These are phyloP conservation scores for Coniochaeta sp. DNA, from an alignment of 2,329 filamentous ascomycete genomes.

Conservation along the genomic window DNA sequence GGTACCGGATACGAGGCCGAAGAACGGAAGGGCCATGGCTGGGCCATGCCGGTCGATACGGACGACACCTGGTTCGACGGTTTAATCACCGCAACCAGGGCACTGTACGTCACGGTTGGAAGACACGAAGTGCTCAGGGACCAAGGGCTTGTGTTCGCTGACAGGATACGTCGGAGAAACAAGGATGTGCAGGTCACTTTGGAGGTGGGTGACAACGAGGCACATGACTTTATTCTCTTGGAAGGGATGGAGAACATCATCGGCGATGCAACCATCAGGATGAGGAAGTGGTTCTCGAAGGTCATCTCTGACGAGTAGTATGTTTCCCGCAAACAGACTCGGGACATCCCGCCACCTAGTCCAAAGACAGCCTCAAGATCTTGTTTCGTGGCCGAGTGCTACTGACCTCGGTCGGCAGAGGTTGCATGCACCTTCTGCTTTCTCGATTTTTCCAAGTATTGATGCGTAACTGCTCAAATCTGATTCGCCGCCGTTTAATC, in stretches of 20 bases:
- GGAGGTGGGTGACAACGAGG: constrained; percentile 19
- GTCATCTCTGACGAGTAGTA: not conserved
- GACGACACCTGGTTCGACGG: constrained; percentile 18
- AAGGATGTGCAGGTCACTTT: constrained; percentile 16
- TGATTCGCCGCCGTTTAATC: not conserved
- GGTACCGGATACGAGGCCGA: constrained; percentile 8
- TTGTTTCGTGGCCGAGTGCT: no score
- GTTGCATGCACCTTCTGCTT: not conserved
- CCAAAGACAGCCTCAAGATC: no score
- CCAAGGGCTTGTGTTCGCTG: constrained; percentile 17
- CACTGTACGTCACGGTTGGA: constrained; percentile 24
- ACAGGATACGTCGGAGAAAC: constrained; percentile 13
- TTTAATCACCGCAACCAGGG: constrained; percentile 11
- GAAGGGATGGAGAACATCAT: constrained; percentile 12
- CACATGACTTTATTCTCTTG: constrained; percentile 25
- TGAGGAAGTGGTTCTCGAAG: not conserved
- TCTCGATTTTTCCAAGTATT: not conserved
- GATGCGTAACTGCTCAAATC: not conserved
- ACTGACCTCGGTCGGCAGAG: no score
- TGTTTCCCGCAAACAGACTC: no score
- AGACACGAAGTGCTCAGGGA: constrained; percentile 23
- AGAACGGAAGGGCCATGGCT: constrained; percentile 9
- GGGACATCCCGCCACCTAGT: no score
- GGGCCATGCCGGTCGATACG: constrained; percentile 21
- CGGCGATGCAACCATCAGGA: not conserved